A percentile compares a stretch with the other conserved stretches of the same genome.
phyloP scores from a whole-genome alignment of 495 filamentous ascomycete species.

The Barbatosphaeria neglecta region DNA sequence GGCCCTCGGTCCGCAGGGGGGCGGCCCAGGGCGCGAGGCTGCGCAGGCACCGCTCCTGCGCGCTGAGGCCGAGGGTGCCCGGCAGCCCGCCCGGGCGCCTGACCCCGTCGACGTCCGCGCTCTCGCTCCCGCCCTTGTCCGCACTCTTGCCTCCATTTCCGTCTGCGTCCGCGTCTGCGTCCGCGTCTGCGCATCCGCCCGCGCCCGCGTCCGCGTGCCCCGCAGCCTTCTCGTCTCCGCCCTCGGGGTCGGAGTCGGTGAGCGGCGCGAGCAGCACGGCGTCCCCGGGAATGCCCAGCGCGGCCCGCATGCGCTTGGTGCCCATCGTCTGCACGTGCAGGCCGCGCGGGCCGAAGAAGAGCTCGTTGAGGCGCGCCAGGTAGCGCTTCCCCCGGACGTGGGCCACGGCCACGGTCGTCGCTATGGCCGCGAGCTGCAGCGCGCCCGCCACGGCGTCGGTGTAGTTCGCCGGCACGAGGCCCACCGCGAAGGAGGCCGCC shows the following conservation, averaged over 20 bases:
- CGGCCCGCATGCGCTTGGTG: conserved; percentile 7
- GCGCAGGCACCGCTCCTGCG: conserved; percentile 11
- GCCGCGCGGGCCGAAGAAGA: conserved; percentile 12
- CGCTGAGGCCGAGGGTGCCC: conserved; percentile 6
- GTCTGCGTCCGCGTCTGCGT: no score
- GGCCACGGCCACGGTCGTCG: conserved; percentile 2
- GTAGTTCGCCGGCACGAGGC: conserved; percentile 8
- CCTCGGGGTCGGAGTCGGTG: conserved; percentile 6
- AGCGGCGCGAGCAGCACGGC: conserved; percentile 9
- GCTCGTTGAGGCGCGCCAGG: conserved; percentile 8
- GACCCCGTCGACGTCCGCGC: no score
- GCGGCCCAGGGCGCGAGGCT: conserved; percentile 6
- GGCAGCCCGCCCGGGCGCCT: no score
- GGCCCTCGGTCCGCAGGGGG: conserved; percentile 9
- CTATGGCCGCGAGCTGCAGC: conserved; percentile 4
- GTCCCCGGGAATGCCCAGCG: conserved; percentile 9
- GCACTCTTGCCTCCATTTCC: no score
- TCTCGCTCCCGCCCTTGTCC: no score
- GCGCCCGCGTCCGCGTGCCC: no score
- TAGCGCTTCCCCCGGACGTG: conserved; percentile 6
- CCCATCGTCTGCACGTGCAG: conserved; percentile 9
- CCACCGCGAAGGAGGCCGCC: conserved; percentile 2
- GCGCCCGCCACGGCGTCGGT: conserved; percentile 5
- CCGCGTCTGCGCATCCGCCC: no score
- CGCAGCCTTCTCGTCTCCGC: no score